These are phyloP conservation scores for Gelatoporia subvermispora DNA, from an alignment of 768 basidiomycete species.

Conservation along the genomic window DNA sequence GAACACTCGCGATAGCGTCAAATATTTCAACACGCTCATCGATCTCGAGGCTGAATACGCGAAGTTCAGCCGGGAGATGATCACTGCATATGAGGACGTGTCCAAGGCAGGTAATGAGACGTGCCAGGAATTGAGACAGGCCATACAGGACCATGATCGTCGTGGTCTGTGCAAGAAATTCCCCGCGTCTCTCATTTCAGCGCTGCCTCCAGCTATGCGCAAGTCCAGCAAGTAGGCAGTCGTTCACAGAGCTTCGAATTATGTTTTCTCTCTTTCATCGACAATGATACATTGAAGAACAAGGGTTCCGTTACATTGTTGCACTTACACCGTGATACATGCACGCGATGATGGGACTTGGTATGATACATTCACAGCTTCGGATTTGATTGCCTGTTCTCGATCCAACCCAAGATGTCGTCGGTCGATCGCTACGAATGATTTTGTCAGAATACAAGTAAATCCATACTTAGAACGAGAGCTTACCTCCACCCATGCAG, in stretches of 20 bases:
- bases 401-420: conserved; percentile 55
- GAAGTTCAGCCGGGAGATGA: conserved; percentile 34
- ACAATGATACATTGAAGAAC: background rate
- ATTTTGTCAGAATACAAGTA: conserved; percentile 2
- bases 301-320: background rate
- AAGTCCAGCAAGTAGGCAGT: background rate
- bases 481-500: conserved; percentile 58
- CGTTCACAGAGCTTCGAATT: background rate
- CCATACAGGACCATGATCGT: conserved; percentile 46
- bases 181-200: conserved; percentile 33
- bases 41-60: conserved; percentile 53
- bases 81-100: conserved; percentile 38
- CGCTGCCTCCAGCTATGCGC: background rate
- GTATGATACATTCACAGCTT: background rate
- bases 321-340: background rate
- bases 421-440: conserved; percentile 46
- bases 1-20: conserved; percentile 31
- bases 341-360: background rate
- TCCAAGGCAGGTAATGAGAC: conserved; percentile 35
- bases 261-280: background rate
- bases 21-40: conserved; percentile 49
- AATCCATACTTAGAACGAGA: background rate
- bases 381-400: conserved; percentile 23
- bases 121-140: conserved; percentile 29
- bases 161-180: conserved; percentile 45